Conservation (phyloP, 495 filamentous ascomycete species). For the Podospora didyma region DNA sequence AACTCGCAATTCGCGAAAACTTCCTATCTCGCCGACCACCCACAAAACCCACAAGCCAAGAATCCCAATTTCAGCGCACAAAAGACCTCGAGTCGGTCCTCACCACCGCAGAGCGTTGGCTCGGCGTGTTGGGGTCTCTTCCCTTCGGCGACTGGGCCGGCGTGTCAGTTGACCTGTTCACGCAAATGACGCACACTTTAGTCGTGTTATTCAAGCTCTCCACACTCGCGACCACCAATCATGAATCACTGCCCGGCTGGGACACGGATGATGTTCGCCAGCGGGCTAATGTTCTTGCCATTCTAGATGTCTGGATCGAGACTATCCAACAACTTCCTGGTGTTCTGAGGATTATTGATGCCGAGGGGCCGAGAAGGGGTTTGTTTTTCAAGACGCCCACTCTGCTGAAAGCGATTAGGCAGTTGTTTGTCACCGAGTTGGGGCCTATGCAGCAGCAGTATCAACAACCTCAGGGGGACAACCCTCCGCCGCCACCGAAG, state of each 20-base stretch:
- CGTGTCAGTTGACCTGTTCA: conserved; percentile 34
- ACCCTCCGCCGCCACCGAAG: too few relatives aligned
- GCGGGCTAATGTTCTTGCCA: conserved; percentile 15
- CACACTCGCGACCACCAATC: conserved; percentile 21
- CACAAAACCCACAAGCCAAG: background rate
- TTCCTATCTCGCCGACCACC: background rate
- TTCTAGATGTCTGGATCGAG: conserved; percentile 16
- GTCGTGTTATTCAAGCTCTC: conserved; percentile 40
- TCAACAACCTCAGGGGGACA: background rate
- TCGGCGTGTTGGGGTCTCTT: conserved; percentile 33
- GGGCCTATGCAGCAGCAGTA: background rate
- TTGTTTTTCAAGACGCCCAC: conserved; percentile 15
- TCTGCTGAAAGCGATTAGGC: conserved; percentile 12
- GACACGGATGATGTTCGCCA: conserved; percentile 17
- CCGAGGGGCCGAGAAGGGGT: conserved; percentile 12
- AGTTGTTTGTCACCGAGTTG: conserved; percentile 18
- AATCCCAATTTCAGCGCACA: conserved; percentile 15
- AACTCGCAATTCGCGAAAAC: background rate
- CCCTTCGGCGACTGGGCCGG: conserved; percentile 28
- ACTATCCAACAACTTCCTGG: conserved; percentile 6
- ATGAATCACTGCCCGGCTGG: conserved; percentile 15
- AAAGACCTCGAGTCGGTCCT: conserved; percentile 25
- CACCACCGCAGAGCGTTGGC: conserved; percentile 35
- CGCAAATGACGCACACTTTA: conserved; percentile 40
- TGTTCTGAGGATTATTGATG: conserved; percentile 10